Evolutionary conservation across 495 filamentous ascomycete species (phyloP), one percentile per base, ranked within the genome.

Genomic region (Hypoxylon perforatum): DNA sequence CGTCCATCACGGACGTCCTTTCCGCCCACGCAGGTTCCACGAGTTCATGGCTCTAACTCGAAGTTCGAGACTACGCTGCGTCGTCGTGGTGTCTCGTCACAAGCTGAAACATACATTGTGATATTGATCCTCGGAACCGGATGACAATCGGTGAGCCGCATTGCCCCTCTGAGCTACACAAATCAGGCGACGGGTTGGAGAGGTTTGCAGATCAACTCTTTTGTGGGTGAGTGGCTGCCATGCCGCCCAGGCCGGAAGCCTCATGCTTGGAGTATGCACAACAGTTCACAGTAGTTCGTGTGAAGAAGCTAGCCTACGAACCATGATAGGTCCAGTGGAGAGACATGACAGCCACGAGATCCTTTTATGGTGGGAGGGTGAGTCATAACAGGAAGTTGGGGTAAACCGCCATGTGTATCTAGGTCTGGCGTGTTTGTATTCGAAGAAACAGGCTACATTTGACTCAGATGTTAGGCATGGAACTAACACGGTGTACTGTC

Each of bases 71-170:
- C 48, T 47, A 39, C 11, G 14, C 18, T 21, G 35, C 21, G 36
- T 28, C 17, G 36, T 14, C 15, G 18, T 25, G 10, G 18, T 33
- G 30, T 33, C 7, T 28, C 7, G 15, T 28, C 36, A 22, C 46
- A 17, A 42, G 47, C 58, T 68, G 54, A 63, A 68, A 68, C 65
- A 63, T 63, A 46, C 53, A 63, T 59, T 48, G 44, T 42, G 49
- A 44, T 59, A 63, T 59, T 42, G 54, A 56, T 52, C 36, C 18
- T 61, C 5, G 9, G 30, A 42, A 22, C 49, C 21, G 21, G n/a
- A 42, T 18, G 9, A 23, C 1, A 11, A 42, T 53, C 42, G 49
- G 59, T 68, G 44, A 59, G 54, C 49, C 54, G 15, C 64, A 54
- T 46, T 57, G 35, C 49, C 33, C 23, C 11, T 53, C 33, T 14